These are phyloP conservation scores for Pseudocercospora pini-densiflorae DNA, from an alignment of 2,329 filamentous ascomycete genomes.

Conservation along the genomic window DNA sequence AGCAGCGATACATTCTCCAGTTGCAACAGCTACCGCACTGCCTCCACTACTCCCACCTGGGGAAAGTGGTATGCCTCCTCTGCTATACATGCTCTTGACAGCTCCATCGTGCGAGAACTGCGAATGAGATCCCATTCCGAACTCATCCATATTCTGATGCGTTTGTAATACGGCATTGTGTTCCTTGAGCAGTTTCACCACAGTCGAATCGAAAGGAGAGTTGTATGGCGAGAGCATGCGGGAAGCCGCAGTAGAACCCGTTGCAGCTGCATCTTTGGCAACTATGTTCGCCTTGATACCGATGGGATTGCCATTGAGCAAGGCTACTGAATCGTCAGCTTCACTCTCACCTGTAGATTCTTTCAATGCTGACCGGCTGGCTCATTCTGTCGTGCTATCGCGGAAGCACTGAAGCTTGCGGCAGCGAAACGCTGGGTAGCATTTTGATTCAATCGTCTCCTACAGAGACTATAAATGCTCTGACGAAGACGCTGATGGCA, in stretches of 20 bases:
- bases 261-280: constrained; percentile 38
- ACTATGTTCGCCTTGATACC: constrained; percentile 59
- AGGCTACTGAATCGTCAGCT: neutral
- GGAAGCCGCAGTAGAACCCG: constrained; percentile 79
- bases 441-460: constrained; percentile 13
- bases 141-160: constrained; percentile 86
- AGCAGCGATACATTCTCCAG: constrained; percentile 67
- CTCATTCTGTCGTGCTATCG: neutral
- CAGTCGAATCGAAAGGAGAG: constrained; percentile 82
- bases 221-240: constrained; percentile 68
- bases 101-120: constrained; percentile 69
- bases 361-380: too few relatives aligned
- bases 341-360: too few relatives aligned
- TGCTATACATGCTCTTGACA: constrained; percentile 59
- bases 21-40: constrained; percentile 81
- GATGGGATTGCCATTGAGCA: constrained; percentile 43
- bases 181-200: constrained; percentile 69
- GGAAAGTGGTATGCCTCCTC: constrained; percentile 54
- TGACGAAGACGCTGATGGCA: constrained; percentile 26
- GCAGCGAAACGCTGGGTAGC: neutral
- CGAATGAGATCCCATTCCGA: constrained; percentile 90
- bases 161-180: constrained; percentile 69
- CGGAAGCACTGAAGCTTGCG: constrained; percentile 6
- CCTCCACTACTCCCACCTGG: constrained; percentile 92
- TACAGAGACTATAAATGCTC: constrained; percentile 20